Evolutionary conservation across 768 basidiomycete genomes (phyloP), one percentile per base, ranked within the genome.

Genomic region (Pulveroboletus sp.): DNA sequence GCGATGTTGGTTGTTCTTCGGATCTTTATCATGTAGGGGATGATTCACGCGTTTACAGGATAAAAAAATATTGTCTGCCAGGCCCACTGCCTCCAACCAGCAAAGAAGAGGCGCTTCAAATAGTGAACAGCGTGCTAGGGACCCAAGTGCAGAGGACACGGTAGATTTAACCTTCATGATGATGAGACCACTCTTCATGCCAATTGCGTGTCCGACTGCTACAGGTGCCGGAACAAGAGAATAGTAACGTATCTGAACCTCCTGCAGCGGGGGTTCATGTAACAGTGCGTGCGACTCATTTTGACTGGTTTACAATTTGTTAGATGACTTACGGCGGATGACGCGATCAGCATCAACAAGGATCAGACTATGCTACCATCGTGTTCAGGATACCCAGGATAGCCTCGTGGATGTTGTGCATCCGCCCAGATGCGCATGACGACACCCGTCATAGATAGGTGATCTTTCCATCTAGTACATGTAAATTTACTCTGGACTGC

Each of bases 381-480:
- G 14, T 8, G 7, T 24, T 24, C 21, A 24, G 0, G 7, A 24
- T 39, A 24, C 39, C 39, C 13, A 39, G 27, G 27, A 6, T 6
- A 28, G 2, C 6, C 27, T 6, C 21, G 13, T 39, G 39, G 39
- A 24, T 39, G 21, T 39, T 24, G 24, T 39, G 13, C 14, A 7
- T 39, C 13, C 39, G 11, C 13, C 7, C 39, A 24, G 39, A 21
- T 39, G 5, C 18, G 13, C 11, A 39, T 5, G 21, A 21, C 3
- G 18, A 39, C 6, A 21, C 5, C 5, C 27, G 5, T 28, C 38
- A 39, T 14, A 1, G 21, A 39, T 15, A 24, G 38, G 38, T 24
- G 38, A 24, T 28, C 21, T 21, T 37, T 37, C 36, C 30, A 31
- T 31, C 9, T 10, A 36, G 78, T 73, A 4, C 27, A 28, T 28